Base-by-base conservation (phyloP, 2,329 filamentous ascomycete species). In the Phoma sp. region DNA sequence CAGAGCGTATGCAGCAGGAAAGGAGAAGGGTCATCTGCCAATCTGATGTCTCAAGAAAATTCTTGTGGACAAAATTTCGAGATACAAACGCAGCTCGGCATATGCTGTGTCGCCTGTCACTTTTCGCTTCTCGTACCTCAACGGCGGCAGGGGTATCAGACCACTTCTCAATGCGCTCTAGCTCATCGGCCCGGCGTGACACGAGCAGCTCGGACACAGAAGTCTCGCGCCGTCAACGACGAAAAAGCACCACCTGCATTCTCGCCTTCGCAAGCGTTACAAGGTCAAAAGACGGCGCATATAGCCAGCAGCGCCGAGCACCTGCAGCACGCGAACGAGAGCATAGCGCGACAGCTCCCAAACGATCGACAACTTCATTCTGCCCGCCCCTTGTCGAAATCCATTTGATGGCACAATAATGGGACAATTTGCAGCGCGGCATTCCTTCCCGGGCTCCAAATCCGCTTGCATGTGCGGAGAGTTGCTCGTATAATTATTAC, bases 101-200 rank as follows among this genome's bases (percentile, higher is more conserved):
- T 51, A 63, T 64, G 62, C 56, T 62, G 61, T 68, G 61, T 64
- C 56, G 59, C 62, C 66, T 69, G 66, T 69, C 66, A 69, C 23
- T 53, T 63, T 47, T 64, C 59, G 61, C 64, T 59, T 64, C 60
- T 59, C 59, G 49, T 64, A 58, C 49, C 51, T 62, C 56, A 69
- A 66, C 64, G 60, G 65, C 56, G 23, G 59, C 66, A 68, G 60
- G 67, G 65, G 57, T 66, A 23, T 43, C 47, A 49, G 53, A 43
- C 58, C 47, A 53, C 37, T 53, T 37, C 60, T 57, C 10, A 42
- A 61, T 26, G 7, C 17, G 60, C 21, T 33, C 60, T 71, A 70
- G 67, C 63, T 10, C 48, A 39, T 58, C 67, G 68, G 67, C 64
- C 68, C 68, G 52, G 52, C 30, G 52, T 56, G 52, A 56, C 47